These are phyloP conservation scores for Phytophthora fragariae DNA, from an alignment of 352 stramenopile genomes.

Conservation along the genomic window DNA sequence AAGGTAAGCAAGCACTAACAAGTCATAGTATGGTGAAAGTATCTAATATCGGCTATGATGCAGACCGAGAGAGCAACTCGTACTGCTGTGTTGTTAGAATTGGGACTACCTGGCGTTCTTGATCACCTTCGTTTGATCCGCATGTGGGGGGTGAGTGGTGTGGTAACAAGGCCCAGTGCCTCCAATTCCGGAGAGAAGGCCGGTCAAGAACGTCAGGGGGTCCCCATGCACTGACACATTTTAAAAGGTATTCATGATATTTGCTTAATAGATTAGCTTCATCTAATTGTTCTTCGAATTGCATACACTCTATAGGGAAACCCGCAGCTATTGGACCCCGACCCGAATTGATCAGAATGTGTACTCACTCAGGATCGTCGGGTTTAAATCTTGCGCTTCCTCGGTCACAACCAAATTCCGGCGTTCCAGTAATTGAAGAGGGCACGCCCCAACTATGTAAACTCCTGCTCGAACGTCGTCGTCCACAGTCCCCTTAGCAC, in stretches of 20 bases:
- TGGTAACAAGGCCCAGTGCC: constrained; percentile 27
- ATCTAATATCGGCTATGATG: neutral
- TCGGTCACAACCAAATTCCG: neutral
- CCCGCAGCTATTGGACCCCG: constrained; percentile 13
- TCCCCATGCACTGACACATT: neutral
- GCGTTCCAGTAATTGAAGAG: neutral
- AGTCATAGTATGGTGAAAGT: neutral
- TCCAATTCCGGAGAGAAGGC: constrained; percentile 22
- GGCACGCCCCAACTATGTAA: constrained; percentile 12
- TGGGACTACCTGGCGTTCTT: neutral
- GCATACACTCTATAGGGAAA: constrained; percentile 25
- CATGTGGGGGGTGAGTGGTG: constrained; percentile 18
- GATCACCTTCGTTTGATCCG: constrained; percentile 12
- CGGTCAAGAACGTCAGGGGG: neutral
- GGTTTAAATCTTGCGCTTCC: neutral
- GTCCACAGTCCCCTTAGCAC: constrained; percentile 1
- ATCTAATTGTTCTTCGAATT: constrained; percentile 20
- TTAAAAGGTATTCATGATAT: constrained; percentile 18
- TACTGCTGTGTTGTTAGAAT: neutral
- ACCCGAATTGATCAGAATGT: constrained; percentile 17
- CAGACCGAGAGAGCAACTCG: neutral
- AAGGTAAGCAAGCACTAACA: constrained; percentile 1
- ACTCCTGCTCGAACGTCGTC: constrained; percentile 5
- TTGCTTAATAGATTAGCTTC: constrained; percentile 12
- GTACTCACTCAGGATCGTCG: constrained; percentile 18